These are phyloP conservation scores for Phytopythium oedochilum DNA, from an alignment of 352 stramenopile species.

Conservation along the genomic window DNA sequence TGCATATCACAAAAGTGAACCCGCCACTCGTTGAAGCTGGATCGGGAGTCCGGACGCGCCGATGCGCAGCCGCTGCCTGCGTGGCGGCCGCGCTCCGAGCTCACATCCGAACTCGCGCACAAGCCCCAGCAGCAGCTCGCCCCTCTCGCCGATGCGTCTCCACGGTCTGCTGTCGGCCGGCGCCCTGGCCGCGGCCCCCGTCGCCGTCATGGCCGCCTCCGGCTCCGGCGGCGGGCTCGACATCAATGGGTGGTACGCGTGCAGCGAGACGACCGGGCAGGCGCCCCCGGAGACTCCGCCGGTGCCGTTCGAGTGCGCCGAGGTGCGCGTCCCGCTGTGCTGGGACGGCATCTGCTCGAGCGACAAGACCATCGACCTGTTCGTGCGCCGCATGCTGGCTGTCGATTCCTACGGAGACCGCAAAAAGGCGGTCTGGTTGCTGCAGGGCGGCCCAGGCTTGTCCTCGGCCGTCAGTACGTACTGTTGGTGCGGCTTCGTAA, in stretches of 20 bases:
- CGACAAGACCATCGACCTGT: conserved; percentile 42
- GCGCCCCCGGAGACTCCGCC: background rate
- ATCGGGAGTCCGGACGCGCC: no score
- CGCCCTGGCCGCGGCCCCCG: background rate
- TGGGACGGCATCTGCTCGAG: conserved; percentile 58
- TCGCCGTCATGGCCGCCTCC: background rate
- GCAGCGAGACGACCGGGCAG: conserved; percentile 13
- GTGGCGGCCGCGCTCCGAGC: background rate
- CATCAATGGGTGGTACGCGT: conserved; percentile 63
- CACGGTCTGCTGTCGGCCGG: background rate
- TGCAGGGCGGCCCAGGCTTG: conserved; percentile 59
- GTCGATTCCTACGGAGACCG: conserved; percentile 4
- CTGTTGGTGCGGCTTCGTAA: no score
- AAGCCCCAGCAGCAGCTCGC: background rate
- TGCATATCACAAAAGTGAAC: no score
- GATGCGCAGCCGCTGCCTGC: background rate
- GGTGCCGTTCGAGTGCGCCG: conserved; percentile 46
- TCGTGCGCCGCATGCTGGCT: conserved; percentile 46
- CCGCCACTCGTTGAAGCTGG: no score
- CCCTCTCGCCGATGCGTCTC: background rate
- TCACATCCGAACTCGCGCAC: background rate
- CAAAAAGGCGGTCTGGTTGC: conserved; percentile 53
- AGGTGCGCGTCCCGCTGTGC: conserved; percentile 60
- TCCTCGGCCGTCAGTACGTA: conserved; percentile 42
- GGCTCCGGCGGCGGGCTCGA: conserved; percentile 1